Base-by-base conservation (phyloP, 192 early-diverging fungal species). In the Mortierella hygrophila region DNA sequence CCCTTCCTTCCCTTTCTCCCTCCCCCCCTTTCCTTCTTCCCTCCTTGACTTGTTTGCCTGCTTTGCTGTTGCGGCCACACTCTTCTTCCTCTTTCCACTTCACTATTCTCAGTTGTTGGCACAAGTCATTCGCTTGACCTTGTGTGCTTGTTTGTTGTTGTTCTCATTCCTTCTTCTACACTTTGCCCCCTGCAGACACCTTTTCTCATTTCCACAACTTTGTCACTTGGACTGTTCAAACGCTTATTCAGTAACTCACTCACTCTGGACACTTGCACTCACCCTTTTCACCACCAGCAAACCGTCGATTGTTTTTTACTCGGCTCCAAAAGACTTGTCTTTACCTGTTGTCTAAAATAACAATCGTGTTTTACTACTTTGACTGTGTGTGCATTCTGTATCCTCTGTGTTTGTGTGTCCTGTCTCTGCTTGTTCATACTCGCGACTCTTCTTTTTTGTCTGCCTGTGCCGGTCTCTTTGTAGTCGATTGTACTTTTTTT, bases 51-150 rank as follows among this genome's bases (percentile, higher is more conserved):
- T 76, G 38, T 63, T 44, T 23, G 47, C 54, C 52, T 75, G 42
- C 38, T 38, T 57, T 49, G 44, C 23, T 55, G 42, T 57, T 32
- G 44, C 52, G 37, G 35, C 49, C 74, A 20, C 54, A 35, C 54
- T 29, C 72, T 71, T 52, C 49, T 52, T 80, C 40, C 26, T 65
- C 63, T 44, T 70, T 70, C 35, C 20, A 20, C 35, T 72, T 38
- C 23, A 20, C 40, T 73, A 15, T 55, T 74, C 6, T 35, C 40
- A 29, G 49, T 42, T 75, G 42, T 52, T 55, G 74, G 23, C 29
- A 52, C n/a, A 18, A 68, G 70, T 68, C 78, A 65, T 80, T 80
- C 18, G n/a, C n/a, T 72, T 57, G 72, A 69, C 72, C 65, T 75
- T 74, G 79, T 74, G 18, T 55, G 49, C 29, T 74, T 35, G 40